Conservation (phyloP, 192 early-diverging fungal species). For the Coemansia sp. region DNA sequence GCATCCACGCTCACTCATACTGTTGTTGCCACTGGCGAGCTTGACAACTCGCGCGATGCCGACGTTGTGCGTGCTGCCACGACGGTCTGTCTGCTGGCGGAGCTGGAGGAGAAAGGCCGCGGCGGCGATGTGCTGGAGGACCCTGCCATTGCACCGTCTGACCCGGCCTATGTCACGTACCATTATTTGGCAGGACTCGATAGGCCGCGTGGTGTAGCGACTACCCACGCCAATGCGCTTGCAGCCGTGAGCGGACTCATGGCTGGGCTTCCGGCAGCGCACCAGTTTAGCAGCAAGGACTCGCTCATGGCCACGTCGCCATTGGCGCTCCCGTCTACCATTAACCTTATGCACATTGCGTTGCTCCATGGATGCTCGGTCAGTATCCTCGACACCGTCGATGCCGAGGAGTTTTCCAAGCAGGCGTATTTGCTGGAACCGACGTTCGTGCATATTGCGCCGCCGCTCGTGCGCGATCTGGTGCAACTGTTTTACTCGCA, state of each 20-base stretch:
- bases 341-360: conserved; percentile 39
- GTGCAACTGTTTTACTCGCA: conserved; percentile 46
- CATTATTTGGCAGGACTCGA: neutral
- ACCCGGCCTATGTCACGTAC: conserved; percentile 45
- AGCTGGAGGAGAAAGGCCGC: conserved; percentile 35
- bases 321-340: conserved; percentile 28
- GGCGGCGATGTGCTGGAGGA: conserved; percentile 16
- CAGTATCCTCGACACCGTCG: conserved; percentile 37
- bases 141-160: conserved; percentile 18
- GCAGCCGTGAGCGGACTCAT: conserved; percentile 32
- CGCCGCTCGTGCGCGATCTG: conserved; percentile 35
- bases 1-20: conserved; percentile 11
- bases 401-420: conserved; percentile 37
- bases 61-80: conserved; percentile 13
- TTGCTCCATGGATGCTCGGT: conserved; percentile 35
- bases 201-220: conserved; percentile 28
- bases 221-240: conserved; percentile 46
- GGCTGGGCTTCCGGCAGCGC: conserved; percentile 25
- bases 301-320: conserved; percentile 36
- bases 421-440: conserved; percentile 39
- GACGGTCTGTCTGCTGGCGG: conserved; percentile 11
- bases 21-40: conserved; percentile 16
- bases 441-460: conserved; percentile 35
- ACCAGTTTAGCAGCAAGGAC: conserved; percentile 30
- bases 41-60: conserved; percentile 25